Evolutionary conservation across 2,329 filamentous ascomycete species (phyloP).

Genomic region (Endoconidiophora laricicola): DNA sequence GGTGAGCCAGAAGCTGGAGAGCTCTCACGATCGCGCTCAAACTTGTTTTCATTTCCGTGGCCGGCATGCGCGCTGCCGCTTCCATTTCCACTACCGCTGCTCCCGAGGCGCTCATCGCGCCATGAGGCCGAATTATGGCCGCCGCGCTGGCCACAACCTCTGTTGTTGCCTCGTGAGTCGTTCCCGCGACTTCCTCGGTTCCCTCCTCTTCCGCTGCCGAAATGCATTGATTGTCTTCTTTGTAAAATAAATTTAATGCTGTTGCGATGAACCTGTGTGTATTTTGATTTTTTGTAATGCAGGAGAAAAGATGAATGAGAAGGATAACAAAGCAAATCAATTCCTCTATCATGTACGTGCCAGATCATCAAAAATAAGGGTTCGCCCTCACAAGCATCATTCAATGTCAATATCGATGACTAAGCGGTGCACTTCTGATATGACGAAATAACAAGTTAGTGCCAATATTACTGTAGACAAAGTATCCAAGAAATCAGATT

Average conservation of each 20-base stretch:
- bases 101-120: conserved; percentile 1
- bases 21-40: conserved; percentile 7
- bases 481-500: neutral
- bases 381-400: too few species aligned
- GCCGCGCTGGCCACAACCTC: neutral
- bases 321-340: too few species aligned
- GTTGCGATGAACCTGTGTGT: neutral
- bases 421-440: neutral
- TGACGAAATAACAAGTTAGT: too few species aligned
- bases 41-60: neutral
- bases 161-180: neutral
- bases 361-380: too few species aligned
- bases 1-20: conserved; percentile 1
- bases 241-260: neutral
- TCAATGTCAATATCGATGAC: neutral
- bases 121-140: neutral
- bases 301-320: too few species aligned
- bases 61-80: neutral
- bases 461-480: neutral
- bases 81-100: conserved; percentile 1
- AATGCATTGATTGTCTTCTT: neutral
- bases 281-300: too few species aligned
- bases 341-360: too few species aligned
- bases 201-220: neutral
- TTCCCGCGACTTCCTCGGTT: neutral